These are phyloP conservation scores for Geum urbanum DNA, from an alignment of 306 rosid species.

Conservation along the genomic window DNA sequence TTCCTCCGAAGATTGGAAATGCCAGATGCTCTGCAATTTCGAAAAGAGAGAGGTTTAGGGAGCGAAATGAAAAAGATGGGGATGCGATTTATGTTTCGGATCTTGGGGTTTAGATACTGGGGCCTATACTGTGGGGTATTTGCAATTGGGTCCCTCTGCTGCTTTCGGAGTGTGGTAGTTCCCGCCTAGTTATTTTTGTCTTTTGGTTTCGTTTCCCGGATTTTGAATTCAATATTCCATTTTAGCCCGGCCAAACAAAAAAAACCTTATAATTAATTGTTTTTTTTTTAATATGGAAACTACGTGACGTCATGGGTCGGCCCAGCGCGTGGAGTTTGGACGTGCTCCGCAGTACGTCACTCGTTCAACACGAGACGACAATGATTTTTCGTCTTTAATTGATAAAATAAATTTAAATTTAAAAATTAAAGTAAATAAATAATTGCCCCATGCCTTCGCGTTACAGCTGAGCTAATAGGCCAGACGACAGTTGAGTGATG, in stretches of 20 bases:
- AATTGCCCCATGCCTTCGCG: background rate
- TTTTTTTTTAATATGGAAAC: too few relatives aligned
- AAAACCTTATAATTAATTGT: too few relatives aligned
- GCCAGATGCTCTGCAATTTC: constrained; percentile 19
- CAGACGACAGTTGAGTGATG: background rate
- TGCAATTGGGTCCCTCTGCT: constrained; percentile 4
- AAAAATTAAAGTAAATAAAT: background rate
- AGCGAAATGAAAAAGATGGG: constrained; percentile 18
- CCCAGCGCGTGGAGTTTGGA: too few relatives aligned
- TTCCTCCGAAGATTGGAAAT: constrained; percentile 19
- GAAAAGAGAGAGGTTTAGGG: background rate
- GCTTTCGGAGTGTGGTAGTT: constrained; percentile 23
- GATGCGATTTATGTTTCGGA: background rate
- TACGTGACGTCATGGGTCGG: too few relatives aligned
- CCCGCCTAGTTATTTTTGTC: constrained; percentile 37
- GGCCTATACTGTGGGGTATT: background rate
- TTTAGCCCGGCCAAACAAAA: background rate
- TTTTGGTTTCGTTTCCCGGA: background rate
- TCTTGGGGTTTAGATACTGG: background rate
- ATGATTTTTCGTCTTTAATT: too few relatives aligned
- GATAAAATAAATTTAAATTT: background rate
- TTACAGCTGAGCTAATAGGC: constrained; percentile 13
- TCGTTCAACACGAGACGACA: too few relatives aligned
- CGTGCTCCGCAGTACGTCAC: too few relatives aligned
- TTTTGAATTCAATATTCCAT: constrained; percentile 8